Conservation (phyloP, 2,329 filamentous ascomycete genomes). For the Aciculosporium take region DNA sequence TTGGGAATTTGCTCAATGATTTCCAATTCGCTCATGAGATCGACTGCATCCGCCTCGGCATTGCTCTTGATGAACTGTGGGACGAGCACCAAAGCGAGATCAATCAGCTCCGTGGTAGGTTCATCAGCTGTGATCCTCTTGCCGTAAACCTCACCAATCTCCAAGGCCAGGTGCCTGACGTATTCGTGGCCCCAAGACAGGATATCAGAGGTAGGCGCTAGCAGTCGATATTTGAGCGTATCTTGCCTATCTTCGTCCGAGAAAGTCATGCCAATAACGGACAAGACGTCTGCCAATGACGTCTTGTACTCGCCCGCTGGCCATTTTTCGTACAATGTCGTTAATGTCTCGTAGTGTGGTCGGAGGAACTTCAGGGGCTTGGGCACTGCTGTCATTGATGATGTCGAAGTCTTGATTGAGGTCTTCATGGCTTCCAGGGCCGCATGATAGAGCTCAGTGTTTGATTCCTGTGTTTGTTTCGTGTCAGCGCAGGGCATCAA, state of each 20-base stretch:
- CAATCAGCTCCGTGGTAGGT: constrained; percentile 66
- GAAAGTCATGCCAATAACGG: constrained; percentile 96
- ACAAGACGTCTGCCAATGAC: constrained; percentile 84
- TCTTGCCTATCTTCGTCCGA: constrained; percentile 93
- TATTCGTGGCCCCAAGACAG: constrained; percentile 98
- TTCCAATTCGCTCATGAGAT: constrained; percentile 91
- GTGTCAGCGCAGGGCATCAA: background rate
- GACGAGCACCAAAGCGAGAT: constrained; percentile 72
- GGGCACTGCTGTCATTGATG: constrained; percentile 97
- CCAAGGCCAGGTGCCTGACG: constrained; percentile 82
- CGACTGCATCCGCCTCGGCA: constrained; percentile 93
- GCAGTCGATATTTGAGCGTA: constrained; percentile 85
- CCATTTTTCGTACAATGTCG: constrained; percentile 83
- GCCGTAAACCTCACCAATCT: constrained; percentile 89
- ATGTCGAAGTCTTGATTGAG: constrained; percentile 97
- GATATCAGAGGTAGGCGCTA: constrained; percentile 83
- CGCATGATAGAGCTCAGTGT: constrained; percentile 77
- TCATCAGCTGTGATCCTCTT: constrained; percentile 78
- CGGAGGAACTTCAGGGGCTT: constrained; percentile 96
- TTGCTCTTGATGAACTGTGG: constrained; percentile 96
- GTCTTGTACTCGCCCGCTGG: constrained; percentile 71
- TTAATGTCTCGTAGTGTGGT: constrained; percentile 86
- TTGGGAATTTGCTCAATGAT: constrained; percentile 86
- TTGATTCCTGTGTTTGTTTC: constrained; percentile 52
- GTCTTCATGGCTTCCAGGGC: constrained; percentile 93